phyloP scores from a whole-genome alignment of 192 early-diverging fungal species.

The Linnemannia zychae region DNA sequence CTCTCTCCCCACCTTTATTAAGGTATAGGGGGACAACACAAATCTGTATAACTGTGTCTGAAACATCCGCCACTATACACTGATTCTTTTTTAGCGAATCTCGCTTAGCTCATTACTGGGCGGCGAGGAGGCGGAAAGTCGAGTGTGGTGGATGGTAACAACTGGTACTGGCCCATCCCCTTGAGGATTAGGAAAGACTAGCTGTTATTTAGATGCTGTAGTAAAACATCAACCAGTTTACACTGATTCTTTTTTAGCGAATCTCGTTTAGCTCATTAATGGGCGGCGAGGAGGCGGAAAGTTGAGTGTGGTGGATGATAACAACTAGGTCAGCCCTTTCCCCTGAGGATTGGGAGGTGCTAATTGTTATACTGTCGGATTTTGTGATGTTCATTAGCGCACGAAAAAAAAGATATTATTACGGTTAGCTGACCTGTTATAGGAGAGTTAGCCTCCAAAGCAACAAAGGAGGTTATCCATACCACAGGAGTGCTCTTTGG shows the following conservation, averaged over 20 bases:
- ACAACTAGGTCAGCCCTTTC: conserved; percentile 7
- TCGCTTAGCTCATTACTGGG: conserved; percentile 7
- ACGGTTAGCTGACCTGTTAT: too few relatives aligned
- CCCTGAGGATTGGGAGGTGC: conserved; percentile 1
- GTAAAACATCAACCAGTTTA: background rate
- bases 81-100: conserved; percentile 11
- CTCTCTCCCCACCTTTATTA: too few relatives aligned
- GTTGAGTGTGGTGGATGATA: conserved; percentile 15
- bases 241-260: conserved; percentile 12
- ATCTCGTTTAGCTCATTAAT: conserved; percentile 6
- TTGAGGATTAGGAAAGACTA: background rate
- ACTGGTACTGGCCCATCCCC: background rate
- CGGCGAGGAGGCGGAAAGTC: conserved; percentile 24
- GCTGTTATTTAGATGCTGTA: background rate
- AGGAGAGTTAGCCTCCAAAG: too few relatives aligned
- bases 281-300: conserved; percentile 22
- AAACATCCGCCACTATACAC: conserved; percentile 1
- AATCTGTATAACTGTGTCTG: background rate
- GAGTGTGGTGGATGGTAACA: conserved; percentile 14
- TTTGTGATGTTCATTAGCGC: background rate
- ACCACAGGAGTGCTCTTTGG: too few relatives aligned
- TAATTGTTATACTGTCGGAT: background rate
- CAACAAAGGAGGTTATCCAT: too few relatives aligned
- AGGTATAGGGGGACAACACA: too few relatives aligned
- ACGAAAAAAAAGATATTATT: background rate